phyloP scores from a whole-genome alignment of 768 basidiomycete genomes.

The Auricularia auricula-judae region DNA sequence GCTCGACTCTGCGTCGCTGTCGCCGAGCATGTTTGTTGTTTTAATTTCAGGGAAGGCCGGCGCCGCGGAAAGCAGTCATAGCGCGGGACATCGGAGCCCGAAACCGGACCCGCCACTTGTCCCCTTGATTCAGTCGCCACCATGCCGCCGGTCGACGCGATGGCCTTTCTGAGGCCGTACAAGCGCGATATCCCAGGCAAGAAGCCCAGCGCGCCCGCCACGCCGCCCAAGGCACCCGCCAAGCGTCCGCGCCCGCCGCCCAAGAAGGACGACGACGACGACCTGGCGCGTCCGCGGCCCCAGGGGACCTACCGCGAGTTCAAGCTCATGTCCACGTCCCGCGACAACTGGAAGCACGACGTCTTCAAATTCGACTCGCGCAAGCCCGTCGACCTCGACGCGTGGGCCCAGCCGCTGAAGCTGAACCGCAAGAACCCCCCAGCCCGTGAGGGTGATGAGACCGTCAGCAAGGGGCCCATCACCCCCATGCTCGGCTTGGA shows the following conservation, averaged over 20 bases:
- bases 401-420: constrained; percentile 68
- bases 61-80: too few species aligned
- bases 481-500: constrained; percentile 71
- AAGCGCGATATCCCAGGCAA: neutral
- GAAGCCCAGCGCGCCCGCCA: neutral
- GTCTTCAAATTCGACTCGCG: constrained; percentile 84
- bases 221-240: neutral
- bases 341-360: constrained; percentile 86
- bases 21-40: neutral
- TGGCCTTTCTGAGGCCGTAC: neutral
- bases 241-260: neutral
- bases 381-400: constrained; percentile 55
- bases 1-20: neutral
- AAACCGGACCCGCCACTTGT: neutral
- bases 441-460: constrained; percentile 28
- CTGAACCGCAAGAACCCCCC: constrained; percentile 78
- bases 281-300: neutral
- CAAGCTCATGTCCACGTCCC: constrained; percentile 64
- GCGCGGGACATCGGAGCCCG: too few species aligned
- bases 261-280: neutral
- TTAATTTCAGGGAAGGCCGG: too few species aligned
- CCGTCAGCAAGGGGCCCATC: constrained; percentile 20
- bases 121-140: neutral
- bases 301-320: constrained; percentile 58
- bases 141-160: neutral